Conservation (phyloP, 1,284 basidiomycete genomes). For the Bondarzewia mesenterica region DNA sequence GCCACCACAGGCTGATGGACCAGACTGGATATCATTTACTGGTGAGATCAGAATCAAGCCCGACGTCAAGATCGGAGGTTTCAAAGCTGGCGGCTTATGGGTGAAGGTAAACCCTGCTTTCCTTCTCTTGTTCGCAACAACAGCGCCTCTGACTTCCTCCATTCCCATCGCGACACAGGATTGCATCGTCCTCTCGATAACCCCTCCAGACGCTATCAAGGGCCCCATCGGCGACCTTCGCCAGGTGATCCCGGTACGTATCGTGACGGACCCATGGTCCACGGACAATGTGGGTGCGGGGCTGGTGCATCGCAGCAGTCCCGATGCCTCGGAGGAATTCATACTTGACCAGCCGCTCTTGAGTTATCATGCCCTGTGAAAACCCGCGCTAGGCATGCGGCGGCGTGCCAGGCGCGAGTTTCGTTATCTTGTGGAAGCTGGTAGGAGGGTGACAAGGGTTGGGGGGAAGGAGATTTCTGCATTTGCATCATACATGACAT, state of each 20-base stretch:
- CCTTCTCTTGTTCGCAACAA: neutral
- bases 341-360: neutral
- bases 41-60: slow-evolving; percentile 50
- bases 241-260: slow-evolving; percentile 49
- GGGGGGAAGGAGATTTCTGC: too few relatives aligned
- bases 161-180: slow-evolving; percentile 38
- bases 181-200: slow-evolving; percentile 51
- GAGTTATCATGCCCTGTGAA: neutral
- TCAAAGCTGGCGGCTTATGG: slow-evolving; percentile 56
- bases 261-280: slow-evolving; percentile 58
- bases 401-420: too few relatives aligned
- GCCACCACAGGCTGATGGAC: slow-evolving; percentile 44
- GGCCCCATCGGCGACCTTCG: slow-evolving; percentile 52
- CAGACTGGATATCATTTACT: slow-evolving; percentile 49
- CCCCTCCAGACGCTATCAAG: slow-evolving; percentile 44
- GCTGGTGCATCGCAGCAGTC: slow-evolving; percentile 4
- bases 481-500: too few relatives aligned
- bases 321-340: slow-evolving; percentile 3
- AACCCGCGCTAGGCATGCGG: neutral
- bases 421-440: too few relatives aligned
- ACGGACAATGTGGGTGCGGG: slow-evolving; percentile 20
- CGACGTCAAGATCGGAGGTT: slow-evolving; percentile 44
- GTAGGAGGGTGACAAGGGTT: too few relatives aligned
- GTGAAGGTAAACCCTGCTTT: slow-evolving; percentile 41
- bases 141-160: neutral